Evolutionary conservation across 2,329 filamentous ascomycete species (phyloP), one percentile per base, ranked within the genome.

Genomic region (Cladosporium sp.): DNA sequence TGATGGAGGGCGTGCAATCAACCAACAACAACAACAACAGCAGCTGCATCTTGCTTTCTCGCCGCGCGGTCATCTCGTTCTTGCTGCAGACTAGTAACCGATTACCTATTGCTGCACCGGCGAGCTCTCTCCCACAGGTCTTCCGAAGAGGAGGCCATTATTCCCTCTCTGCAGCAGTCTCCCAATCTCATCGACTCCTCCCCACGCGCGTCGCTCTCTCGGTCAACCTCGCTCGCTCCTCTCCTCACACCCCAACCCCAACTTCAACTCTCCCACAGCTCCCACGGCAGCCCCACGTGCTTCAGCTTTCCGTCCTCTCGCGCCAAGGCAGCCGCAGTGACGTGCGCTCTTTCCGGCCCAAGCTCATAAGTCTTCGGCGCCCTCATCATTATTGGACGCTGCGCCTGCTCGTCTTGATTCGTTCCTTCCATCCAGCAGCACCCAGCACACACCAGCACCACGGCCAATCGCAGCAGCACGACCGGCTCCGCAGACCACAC

Each of bases 391-490:
- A 62, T 62, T 62, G 59, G 59, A 62, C 59, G 59, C 59, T 30
- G 59, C 38, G 41, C 28, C 59, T 49, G 47, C 47, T 24, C 28
- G 26, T 41, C 59, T 62, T 62, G 59, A 62, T 62, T 32, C 28
- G 52, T 55, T 55, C 51, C 51, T 28, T 32, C 52, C 52, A 55
- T 36, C 34, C 34, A 36, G 34, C 34, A 36, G 28, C 52, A 55
- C 41, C 41, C 41, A 47, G 41, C 41, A 30, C 28, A 55, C 52
- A n/a, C 26, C 51, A 18, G 3, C 26, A 18, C 18, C 12, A 59
- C 57, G 59, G 34, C 61, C 61, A 64, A 64, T 64, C 61, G 61
- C 61, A 55, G 51, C 51, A 44, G n/a, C 61, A 52, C 59, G 38
- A 51, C 47, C 59, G 24, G 41, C 41, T 47, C 41, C 41, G 41